Evolutionary conservation across 73 alveolate genomes (phyloP), one percentile per base, ranked within the genome.

Genomic region (Strombidium stylifer): DNA sequence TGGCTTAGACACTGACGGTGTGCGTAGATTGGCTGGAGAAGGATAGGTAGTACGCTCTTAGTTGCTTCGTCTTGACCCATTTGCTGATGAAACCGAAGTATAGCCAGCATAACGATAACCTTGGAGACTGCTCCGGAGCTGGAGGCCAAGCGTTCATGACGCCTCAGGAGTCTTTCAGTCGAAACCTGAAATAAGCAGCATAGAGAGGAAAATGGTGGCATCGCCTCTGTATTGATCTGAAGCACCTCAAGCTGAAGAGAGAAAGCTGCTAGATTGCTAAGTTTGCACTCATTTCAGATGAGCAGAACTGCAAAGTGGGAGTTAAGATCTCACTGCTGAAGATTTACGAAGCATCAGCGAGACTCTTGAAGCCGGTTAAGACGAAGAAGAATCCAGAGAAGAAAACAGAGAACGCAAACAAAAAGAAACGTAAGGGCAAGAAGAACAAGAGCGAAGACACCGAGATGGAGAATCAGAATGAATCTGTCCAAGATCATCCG

Each of bases 161-260:
- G 25, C 49, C 47, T 52, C n/a, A n/a, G n/a, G n/a, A n/a, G n/a
- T n/a, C n/a, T n/a, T n/a, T n/a, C n/a, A 48, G 40, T 6, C 48
- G 7, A 58, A 71, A 26, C 49, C 50, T 16, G 61, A 57, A n/a
- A 71, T n/a, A n/a, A n/a, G n/a, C n/a, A n/a, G n/a, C n/a, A n/a
- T n/a, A 58, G 42, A 57, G 85, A 71, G 85, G 76, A 3, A 71
- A 71, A 59, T 71, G 85, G 85, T 71, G 85, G 85, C 59, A 40
- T 2, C 16, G 85, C n/a, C 48, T 71, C 0, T 66, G 76, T 28
- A 45, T 71, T 0, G 85, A 71, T 42, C 42, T 71, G 15, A 59
- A 71, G 21, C 85, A 71, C 45, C 53, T 59, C 15, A 51, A 30
- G 23, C 16, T 36, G 67, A 48, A 49, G 30, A 49, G 25, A 12